Evolutionary conservation across 306 rosid species (phyloP).

Genomic region (Rubus idaeus): DNA sequence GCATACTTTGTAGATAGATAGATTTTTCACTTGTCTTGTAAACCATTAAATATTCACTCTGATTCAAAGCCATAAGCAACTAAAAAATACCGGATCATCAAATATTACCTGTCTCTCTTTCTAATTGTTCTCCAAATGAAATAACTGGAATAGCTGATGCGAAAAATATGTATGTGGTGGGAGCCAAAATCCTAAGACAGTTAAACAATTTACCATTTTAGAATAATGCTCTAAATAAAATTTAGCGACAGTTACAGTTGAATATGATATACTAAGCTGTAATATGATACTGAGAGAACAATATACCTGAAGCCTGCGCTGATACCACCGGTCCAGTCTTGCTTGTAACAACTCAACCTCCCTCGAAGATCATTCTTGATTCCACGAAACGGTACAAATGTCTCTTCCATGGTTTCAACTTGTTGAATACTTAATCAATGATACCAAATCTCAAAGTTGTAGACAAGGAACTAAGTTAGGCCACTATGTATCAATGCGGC

Average conservation of each 20-base stretch:
- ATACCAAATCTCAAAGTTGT: slow-evolving; percentile 7
- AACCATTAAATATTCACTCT: neutral
- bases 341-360: slow-evolving; percentile 66
- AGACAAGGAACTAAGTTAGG: slow-evolving; percentile 18
- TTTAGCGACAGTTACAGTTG: slow-evolving; percentile 13
- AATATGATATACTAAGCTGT: neutral
- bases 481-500: neutral
- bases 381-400: slow-evolving; percentile 69
- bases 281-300: slow-evolving; percentile 8
- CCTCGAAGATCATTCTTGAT: slow-evolving; percentile 58
- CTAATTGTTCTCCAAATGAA: slow-evolving; percentile 80
- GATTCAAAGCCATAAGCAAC: slow-evolving; percentile 4
- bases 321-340: slow-evolving; percentile 72
- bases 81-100: neutral
- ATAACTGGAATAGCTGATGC: slow-evolving; percentile 85
- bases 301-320: slow-evolving; percentile 60
- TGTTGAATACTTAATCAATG: slow-evolving; percentile 27
- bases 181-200: slow-evolving; percentile 67
- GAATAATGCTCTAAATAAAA: slow-evolving; percentile 2
- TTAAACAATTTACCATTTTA: slow-evolving; percentile 14
- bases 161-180: slow-evolving; percentile 73
- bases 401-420: slow-evolving; percentile 55
- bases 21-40: neutral
- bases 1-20: neutral
- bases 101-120: slow-evolving; percentile 60